Base-by-base conservation (phyloP, 2,329 filamentous ascomycete genomes). In the Pezicula neosporulosa region DNA sequence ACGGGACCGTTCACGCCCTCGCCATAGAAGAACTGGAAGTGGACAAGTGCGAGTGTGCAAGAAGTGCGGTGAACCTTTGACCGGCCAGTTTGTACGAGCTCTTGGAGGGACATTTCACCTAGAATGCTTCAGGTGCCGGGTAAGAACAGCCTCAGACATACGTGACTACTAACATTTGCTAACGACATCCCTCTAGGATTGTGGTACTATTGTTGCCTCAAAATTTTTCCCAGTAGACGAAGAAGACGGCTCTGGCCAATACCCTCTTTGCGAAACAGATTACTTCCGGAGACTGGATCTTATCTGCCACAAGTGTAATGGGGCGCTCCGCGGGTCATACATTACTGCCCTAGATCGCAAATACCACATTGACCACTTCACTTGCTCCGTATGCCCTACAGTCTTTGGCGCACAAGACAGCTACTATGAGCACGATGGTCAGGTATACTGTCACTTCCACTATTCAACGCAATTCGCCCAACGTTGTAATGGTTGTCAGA, bases 301-400 rank as follows among this genome's bases (percentile, higher is more conserved):
- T 42, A 79, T 99, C 41, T 99, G 94, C 70, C 89, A 89, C 69
- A 86, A 94, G 56, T 99, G 94, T 68, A 90, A 91, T 58, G 90
- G 91, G 53, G 94, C 94, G 44, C 80, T 99, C 18, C 87, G 94
- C 56, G 94, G 94, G 44, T 97, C 94, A 4, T 99, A 99, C 72
- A 99, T 99, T 66, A 99, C 94, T 15, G 94, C 94, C 3, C 80
- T 99, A 49, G 94, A 99, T 61, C 89, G 90, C 63, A 99, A 99
- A 74, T 99, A 99, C 70, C 94, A 97, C 71, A 96, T 99, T 60
- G 93, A 97, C 69, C 94, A 99, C 72, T 99, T 99, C 66, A 99
- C 94, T 36, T 99, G 94, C 72, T 97, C 92, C 10, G 85, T 97
- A 30, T 99, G 94, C 67, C 89, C 92, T 4, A 97, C 94, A 1